Percentiles rank a stretch among this genome's conserved stretches.
Evolutionary conservation across 1,284 basidiomycete genomes (phyloP).

Genomic region (Trametes polyzona): DNA sequence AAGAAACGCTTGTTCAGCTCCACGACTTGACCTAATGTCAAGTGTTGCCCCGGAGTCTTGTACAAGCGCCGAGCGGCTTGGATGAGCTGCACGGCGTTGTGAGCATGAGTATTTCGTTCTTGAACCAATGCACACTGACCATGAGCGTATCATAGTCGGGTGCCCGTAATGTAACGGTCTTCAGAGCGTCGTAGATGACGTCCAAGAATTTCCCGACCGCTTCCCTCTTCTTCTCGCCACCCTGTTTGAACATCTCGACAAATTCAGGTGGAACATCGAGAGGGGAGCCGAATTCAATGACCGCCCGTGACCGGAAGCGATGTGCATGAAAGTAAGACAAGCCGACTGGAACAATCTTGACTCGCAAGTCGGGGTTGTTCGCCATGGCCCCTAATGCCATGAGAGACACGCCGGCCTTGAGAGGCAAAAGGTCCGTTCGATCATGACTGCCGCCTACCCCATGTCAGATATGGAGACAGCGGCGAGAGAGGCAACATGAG

Average conservation of each 20-base stretch:
- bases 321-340: slow-evolving; percentile 96
- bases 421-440: slow-evolving; percentile 90
- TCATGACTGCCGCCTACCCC: slow-evolving; percentile 91
- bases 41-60: slow-evolving; percentile 92
- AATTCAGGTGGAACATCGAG: slow-evolving; percentile 87
- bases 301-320: slow-evolving; percentile 92
- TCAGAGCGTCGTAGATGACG: slow-evolving; percentile 93
- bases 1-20: slow-evolving; percentile 95
- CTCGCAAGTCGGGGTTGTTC: slow-evolving; percentile 82
- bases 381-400: slow-evolving; percentile 99
- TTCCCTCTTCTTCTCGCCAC: slow-evolving; percentile 88
- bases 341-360: slow-evolving; percentile 94
- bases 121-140: slow-evolving; percentile 50
- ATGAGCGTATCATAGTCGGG: slow-evolving; percentile 99
- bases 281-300: slow-evolving; percentile 95
- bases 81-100: slow-evolving; percentile 64
- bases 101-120: background rate
- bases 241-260: slow-evolving; percentile 90
- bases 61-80: slow-evolving; percentile 96
- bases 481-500: background rate
- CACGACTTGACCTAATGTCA: slow-evolving; percentile 95
- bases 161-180: slow-evolving; percentile 95
- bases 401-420: slow-evolving; percentile 95
- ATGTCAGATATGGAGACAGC: background rate
- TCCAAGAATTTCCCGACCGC: slow-evolving; percentile 92